Conservation (phyloP, 2,329 filamentous ascomycete genomes). For the Fusarium sacchari region DNA sequence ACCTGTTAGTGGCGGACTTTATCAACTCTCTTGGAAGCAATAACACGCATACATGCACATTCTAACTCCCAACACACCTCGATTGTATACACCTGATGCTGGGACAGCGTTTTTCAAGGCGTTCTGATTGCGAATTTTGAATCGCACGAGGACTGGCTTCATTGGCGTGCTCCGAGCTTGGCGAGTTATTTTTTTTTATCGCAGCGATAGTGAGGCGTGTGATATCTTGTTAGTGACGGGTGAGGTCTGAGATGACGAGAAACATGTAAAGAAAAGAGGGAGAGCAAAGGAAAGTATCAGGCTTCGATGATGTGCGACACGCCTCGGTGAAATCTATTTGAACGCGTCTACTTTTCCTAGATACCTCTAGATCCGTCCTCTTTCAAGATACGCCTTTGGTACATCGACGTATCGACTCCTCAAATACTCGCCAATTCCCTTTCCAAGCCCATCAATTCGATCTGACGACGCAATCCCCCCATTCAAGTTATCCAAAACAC, state of each 20-base stretch:
- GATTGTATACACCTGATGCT: conserved; percentile 35
- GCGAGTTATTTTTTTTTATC: neutral
- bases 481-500: conserved; percentile 57
- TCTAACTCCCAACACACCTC: conserved; percentile 24
- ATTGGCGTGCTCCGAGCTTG: neutral
- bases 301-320: no score
- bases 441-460: conserved; percentile 57
- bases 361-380: conserved; percentile 47
- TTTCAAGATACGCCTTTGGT: conserved; percentile 54
- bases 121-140: conserved; percentile 2
- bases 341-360: rapidly evolving
- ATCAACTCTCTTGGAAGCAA: no score
- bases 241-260: no score
- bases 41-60: neutral
- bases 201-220: no score
- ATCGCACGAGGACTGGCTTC: neutral
- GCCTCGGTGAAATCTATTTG: neutral
- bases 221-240: no score
- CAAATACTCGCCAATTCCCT: conserved; percentile 58
- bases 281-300: neutral
- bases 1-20: no score
- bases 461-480: conserved; percentile 55
- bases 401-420: conserved; percentile 57
- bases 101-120: conserved; percentile 32
- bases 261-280: neutral